Conservation (phyloP, 2,329 filamentous ascomycete species). For the Amylocarpus encephaloides region DNA sequence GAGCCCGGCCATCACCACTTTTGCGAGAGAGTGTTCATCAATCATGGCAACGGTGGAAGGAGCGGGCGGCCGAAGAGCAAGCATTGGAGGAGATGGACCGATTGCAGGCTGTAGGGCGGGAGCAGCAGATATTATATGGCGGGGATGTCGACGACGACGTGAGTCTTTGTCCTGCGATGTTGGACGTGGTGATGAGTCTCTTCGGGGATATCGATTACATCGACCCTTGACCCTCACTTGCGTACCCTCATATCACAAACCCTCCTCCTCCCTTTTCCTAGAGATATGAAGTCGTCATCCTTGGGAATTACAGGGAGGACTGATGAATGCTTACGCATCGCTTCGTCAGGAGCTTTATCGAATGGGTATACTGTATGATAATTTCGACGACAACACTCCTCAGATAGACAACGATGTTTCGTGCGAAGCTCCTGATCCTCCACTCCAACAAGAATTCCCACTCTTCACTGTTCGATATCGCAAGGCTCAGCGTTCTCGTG, state of each 20-base stretch:
- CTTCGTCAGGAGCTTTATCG: conserved; percentile 22
- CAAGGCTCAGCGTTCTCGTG: conserved; percentile 12
- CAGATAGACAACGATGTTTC: not conserved
- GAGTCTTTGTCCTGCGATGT: conserved; percentile 30
- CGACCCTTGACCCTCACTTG: conserved; percentile 23
- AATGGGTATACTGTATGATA: conserved; percentile 21
- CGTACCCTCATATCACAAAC: not conserved
- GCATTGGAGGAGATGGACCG: conserved; percentile 21
- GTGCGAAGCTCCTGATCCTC: conserved; percentile 15
- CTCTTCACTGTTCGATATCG: conserved; percentile 17
- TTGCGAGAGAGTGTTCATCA: conserved; percentile 29
- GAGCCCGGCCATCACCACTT: conserved; percentile 25
- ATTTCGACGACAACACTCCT: not conserved
- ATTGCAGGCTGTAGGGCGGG: conserved; percentile 20
- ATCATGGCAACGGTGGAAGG: conserved; percentile 29
- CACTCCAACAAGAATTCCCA: conserved; percentile 14
- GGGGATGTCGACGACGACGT: conserved; percentile 28
- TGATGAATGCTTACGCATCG: conserved; percentile 27
- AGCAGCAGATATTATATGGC: conserved; percentile 27
- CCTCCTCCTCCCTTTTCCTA: conserved; percentile 10
- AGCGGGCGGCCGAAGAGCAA: conserved; percentile 25
- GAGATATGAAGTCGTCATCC: conserved; percentile 6
- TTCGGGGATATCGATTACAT: conserved; percentile 32
- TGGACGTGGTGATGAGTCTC: conserved; percentile 28
- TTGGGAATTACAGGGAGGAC: conserved; percentile 5